A percentile compares a stretch with the other conserved stretches of the same genome.
phyloP scores from a whole-genome alignment of 2,329 filamentous ascomycete species.

The Colletotrichum destructivum region DNA sequence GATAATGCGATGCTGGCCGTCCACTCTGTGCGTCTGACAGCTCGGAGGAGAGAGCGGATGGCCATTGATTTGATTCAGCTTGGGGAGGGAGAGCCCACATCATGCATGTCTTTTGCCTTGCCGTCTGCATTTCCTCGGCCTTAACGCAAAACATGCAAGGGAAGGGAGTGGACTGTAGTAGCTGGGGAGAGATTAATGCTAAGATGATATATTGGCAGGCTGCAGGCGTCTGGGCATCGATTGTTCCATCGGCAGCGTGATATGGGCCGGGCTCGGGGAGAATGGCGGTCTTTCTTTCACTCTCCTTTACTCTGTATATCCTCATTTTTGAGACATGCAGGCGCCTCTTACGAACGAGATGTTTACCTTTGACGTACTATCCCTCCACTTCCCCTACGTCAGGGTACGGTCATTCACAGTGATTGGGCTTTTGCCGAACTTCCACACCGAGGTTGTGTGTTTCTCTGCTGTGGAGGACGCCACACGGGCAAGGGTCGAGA shows the following conservation, averaged over 20 bases:
- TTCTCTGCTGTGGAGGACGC: conserved; percentile 34
- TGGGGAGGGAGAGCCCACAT: background rate
- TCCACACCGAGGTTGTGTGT: conserved; percentile 23
- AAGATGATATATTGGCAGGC: background rate
- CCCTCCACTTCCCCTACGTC: background rate
- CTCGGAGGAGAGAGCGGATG: background rate
- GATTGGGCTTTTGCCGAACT: background rate
- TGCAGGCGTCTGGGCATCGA: background rate
- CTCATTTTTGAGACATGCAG: conserved; percentile 16
- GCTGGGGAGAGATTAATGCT: background rate
- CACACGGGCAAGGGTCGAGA: conserved; percentile 24
- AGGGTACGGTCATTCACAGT: background rate
- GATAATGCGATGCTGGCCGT: background rate
- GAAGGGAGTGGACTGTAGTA: background rate
- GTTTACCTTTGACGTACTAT: background rate
- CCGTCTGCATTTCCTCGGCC: background rate
- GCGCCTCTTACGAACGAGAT: background rate
- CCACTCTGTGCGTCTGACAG: conserved; percentile 12
- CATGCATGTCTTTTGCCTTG: background rate
- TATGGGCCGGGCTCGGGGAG: background rate
- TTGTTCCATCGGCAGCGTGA: background rate
- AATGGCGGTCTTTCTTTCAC: background rate
- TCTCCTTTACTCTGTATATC: background rate
- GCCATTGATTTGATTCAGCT: background rate
- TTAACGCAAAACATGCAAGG: background rate